Evolutionary conservation across 2,329 filamentous ascomycete species (phyloP), one percentile per base, ranked within the genome.

Genomic region (Fusarium duplospermum): DNA sequence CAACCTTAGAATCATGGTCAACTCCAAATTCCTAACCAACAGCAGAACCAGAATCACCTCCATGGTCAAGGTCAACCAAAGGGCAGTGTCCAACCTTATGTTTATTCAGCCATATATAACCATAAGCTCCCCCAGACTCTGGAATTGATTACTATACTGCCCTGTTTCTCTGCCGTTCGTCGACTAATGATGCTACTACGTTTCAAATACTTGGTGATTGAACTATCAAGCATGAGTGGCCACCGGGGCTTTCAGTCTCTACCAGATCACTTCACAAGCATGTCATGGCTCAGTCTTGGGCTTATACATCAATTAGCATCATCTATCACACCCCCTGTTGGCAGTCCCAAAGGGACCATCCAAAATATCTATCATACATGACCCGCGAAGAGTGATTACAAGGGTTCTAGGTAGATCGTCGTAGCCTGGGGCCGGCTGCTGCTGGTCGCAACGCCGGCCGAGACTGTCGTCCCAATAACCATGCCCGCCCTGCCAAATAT

Each of bases 381-480:
- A 78, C 64, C 70, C 70, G 71, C 77, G 74, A 79, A 78, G 64
- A 75, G 74, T 77, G 74, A 79, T 79, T 79, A 79, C 73, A 79
- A 79, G 77, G 76, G 77, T 79, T 71, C 73, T 79, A 79, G 71
- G 76, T 78, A 78, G 72, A 77, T 79, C 70, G 70, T 79, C 77
- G 69, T 79, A 73, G 74, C 74, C 77, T 71, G 67, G 73, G 71
- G 65, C 69, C 69, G 67, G 66, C 60, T 67, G 62, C 66, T 72
- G 68, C 67, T 72, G 65, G 62, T 70, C 63, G 63, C 67, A 72
- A 72, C 52, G 67, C 66, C 76, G 68, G 66, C 75, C 76, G 68
- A 76, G 76, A 69, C 72, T 78, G 76, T 71, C 67, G 76, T 77
- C 70, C 73, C 74, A 75, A 77, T 76, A 77, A 76, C 76, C 76